Base-by-base conservation (phyloP, 305 asterid species). In the Ajuga reptans region DNA sequence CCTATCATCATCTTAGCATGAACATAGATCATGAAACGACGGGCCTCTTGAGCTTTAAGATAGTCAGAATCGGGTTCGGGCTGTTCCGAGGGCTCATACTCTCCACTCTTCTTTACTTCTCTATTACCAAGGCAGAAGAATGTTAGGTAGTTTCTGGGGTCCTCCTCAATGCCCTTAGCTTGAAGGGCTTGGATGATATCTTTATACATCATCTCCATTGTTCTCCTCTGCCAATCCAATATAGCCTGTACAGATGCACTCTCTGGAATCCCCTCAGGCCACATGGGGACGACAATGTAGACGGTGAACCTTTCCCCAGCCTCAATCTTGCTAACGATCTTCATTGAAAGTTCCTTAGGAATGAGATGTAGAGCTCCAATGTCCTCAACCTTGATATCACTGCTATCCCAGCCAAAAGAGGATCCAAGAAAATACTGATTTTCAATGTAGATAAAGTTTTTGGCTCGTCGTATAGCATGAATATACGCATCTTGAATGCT, bases 1-100 rank as follows among this genome's bases (percentile, higher is more conserved):
- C 98, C 96, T 36, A 91, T 89, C 95, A 89, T 86, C 98, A 91
- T 86, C 81, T 91, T 91, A 77, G 97, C 77, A 78, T 91, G 98
- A 37, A 87, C 98, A 12, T 91, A 91, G 76, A 91, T 91, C 96
- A 91, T 91, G 75, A 91, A 91, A 1, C 98, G 95, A 9, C 95
- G 88, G 58, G 98, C 98, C 74, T 86, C 90, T 84, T 91, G 98
- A 67, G 98, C 98, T 79, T 73, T 83, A 0, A 34, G 64, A 66
- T 91, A 89, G 80, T 87, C 96, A 5, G 95, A 72, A 72, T 84
- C 98, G 15, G 89, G 83, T 16, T 91, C 94, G 0, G 98, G 98
- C 51, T 79, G 60, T 66, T 87, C 92, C 0, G 94, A 76, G 53
- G 96, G 98, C 74, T 91, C 95, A n/a, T 86, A 91, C 71, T 91